Evolutionary conservation across 2,329 filamentous ascomycete genomes (phyloP).

Genomic region (Botrytis squamosa): DNA sequence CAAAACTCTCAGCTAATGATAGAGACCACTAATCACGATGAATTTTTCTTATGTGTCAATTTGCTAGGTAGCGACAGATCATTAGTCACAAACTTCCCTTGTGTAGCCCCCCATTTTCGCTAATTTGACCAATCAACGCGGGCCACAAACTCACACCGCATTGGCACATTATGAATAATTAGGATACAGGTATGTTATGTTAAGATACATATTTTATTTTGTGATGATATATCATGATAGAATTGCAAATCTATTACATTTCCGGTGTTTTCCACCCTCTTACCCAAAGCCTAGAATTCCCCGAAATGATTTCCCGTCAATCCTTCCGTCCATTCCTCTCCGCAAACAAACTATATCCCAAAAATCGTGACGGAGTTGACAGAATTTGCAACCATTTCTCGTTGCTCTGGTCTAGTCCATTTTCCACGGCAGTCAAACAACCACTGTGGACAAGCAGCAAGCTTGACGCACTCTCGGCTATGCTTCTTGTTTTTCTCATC

Average conservation of each 20-base stretch:
- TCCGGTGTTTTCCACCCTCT: fast-evolving
- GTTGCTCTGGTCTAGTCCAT: background rate
- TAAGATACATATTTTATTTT: background rate
- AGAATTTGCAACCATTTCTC: background rate
- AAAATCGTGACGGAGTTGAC: background rate
- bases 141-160: background rate
- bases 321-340: background rate
- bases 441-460: background rate
- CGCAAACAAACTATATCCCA: background rate
- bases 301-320: background rate
- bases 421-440: background rate
- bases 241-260: background rate
- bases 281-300: background rate
- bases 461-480: background rate
- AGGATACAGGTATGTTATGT: background rate
- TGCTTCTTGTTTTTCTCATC: background rate
- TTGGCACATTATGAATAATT: background rate
- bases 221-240: background rate
- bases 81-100: background rate
- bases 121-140: background rate
- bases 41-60: too few species aligned
- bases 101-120: background rate
- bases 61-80: background rate
- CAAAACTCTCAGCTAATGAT: background rate
- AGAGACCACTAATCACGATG: background rate